Evolutionary conservation across 2,329 filamentous ascomycete species (phyloP).

Genomic region (Aspergillus fischeri): DNA sequence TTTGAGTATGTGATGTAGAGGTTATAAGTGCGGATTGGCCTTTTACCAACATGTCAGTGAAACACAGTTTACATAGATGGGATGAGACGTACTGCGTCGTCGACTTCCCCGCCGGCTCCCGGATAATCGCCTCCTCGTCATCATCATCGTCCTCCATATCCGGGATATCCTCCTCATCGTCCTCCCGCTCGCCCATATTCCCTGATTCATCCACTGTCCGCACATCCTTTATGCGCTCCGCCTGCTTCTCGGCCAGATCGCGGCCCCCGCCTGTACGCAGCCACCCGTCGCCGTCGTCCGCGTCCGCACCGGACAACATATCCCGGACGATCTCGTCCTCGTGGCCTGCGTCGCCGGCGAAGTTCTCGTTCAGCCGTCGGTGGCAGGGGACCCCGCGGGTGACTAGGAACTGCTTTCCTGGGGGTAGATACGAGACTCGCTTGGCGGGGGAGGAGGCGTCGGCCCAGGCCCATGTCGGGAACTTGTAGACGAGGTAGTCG

Average conservation of each 20-base stretch:
- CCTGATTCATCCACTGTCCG: conserved; percentile 85
- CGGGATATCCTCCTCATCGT: conserved; percentile 70
- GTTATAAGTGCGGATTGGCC: conserved; percentile 86
- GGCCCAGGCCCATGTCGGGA: conserved; percentile 96
- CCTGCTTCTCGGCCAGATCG: conserved; percentile 62
- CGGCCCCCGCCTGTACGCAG: conserved; percentile 74
- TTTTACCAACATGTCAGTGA: conserved; percentile 35
- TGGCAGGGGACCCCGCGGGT: conserved; percentile 94
- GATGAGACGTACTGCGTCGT: conserved; percentile 50
- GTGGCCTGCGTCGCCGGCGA: conserved; percentile 79
- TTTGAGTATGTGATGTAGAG: conserved; percentile 98
- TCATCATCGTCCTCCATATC: conserved; percentile 98
- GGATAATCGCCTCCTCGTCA: conserved; percentile 90
- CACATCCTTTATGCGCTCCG: conserved; percentile 74
- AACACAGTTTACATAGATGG: background rate
- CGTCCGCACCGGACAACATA: conserved; percentile 63
- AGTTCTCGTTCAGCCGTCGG: conserved; percentile 85
- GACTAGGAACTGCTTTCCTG: conserved; percentile 90
- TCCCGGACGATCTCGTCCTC: conserved; percentile 84
- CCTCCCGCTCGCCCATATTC: conserved; percentile 71
- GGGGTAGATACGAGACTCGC: conserved; percentile 74
- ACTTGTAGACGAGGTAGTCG: conserved; percentile 98
- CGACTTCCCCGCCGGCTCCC: conserved; percentile 55
- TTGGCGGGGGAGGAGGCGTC: conserved; percentile 78
- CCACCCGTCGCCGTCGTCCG: conserved; percentile 89